These are phyloP conservation scores for Phytopythium mirpurense DNA, from an alignment of 352 stramenopile species.

Conservation along the genomic window DNA sequence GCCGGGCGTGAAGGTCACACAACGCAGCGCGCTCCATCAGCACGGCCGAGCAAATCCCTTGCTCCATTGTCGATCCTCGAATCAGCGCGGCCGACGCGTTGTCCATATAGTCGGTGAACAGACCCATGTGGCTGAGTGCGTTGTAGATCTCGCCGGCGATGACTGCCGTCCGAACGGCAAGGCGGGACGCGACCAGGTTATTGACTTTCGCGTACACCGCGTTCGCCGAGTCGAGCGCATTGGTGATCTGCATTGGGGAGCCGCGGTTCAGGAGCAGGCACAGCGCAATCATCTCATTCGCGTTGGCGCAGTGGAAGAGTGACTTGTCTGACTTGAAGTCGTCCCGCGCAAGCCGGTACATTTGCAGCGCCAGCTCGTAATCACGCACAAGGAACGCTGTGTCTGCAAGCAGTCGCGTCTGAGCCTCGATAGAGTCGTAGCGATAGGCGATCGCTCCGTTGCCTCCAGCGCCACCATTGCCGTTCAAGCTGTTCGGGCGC, in stretches of 20 bases:
- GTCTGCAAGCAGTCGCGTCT: conserved; percentile 86
- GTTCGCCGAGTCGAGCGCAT: conserved; percentile 66
- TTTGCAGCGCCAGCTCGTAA: conserved; percentile 86
- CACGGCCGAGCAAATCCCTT: conserved; percentile 80
- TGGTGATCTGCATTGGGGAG: conserved; percentile 80
- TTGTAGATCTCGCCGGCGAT: conserved; percentile 82
- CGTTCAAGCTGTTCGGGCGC: conserved; percentile 10
- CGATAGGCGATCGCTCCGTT: conserved; percentile 51
- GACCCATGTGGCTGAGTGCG: conserved; percentile 57
- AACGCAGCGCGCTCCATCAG: conserved; percentile 74
- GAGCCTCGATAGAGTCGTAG: conserved; percentile 84
- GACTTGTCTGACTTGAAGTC: conserved; percentile 91
- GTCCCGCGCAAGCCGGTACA: conserved; percentile 88
- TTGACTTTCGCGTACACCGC: conserved; percentile 59
- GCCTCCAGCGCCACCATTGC: conserved; percentile 3
- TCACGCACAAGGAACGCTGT: conserved; percentile 88
- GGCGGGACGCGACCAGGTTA: conserved; percentile 34
- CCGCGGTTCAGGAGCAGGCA: conserved; percentile 75
- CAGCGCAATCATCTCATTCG: conserved; percentile 87
- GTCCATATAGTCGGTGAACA: conserved; percentile 88
- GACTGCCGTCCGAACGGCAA: conserved; percentile 61
- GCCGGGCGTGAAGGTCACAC: conserved; percentile 64
- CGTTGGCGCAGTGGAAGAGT: conserved; percentile 71
- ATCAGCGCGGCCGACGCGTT: conserved; percentile 77
- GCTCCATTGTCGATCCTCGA: conserved; percentile 78